These are phyloP conservation scores for Pseudopediastrum boryanum DNA, from an alignment of 139 green algal species.

Conservation along the genomic window DNA sequence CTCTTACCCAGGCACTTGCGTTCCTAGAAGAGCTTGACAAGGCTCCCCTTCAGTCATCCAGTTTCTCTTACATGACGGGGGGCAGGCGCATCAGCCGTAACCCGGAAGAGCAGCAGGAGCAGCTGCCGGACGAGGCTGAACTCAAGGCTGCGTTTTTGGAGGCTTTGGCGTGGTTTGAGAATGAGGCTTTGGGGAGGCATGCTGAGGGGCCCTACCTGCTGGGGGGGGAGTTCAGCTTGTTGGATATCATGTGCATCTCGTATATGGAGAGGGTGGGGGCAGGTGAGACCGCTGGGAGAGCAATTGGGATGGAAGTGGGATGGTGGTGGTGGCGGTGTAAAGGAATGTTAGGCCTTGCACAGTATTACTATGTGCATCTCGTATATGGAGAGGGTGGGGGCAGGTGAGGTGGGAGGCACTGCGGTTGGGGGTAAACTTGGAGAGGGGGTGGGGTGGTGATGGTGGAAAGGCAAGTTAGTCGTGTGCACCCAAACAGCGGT, in stretches of 20 bases:
- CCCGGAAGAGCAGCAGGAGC: not conserved
- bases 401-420: not conserved
- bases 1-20: constrained; percentile 4
- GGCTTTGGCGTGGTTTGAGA: constrained; percentile 29
- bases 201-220: constrained; percentile 22
- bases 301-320: not conserved
- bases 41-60: not conserved
- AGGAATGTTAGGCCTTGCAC: not conserved
- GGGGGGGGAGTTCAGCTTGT: constrained; percentile 14
- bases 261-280: constrained; percentile 30
- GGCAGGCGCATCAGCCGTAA: constrained; percentile 16
- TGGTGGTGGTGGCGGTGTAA: not conserved
- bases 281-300: not conserved
- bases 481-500: not conserved
- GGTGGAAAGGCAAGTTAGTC: too few species aligned
- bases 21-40: constrained; percentile 27
- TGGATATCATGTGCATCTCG: constrained; percentile 37
- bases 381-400: constrained; percentile 29
- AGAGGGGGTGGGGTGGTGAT: not conserved
- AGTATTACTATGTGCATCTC: constrained; percentile 31
- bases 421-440: not conserved
- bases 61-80: constrained; percentile 39
- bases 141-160: constrained; percentile 11
- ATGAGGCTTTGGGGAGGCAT: not conserved
- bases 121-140: not conserved